Conservation (phyloP, 108 stramenopile genomes). For the Epithemia pelagica region DNA sequence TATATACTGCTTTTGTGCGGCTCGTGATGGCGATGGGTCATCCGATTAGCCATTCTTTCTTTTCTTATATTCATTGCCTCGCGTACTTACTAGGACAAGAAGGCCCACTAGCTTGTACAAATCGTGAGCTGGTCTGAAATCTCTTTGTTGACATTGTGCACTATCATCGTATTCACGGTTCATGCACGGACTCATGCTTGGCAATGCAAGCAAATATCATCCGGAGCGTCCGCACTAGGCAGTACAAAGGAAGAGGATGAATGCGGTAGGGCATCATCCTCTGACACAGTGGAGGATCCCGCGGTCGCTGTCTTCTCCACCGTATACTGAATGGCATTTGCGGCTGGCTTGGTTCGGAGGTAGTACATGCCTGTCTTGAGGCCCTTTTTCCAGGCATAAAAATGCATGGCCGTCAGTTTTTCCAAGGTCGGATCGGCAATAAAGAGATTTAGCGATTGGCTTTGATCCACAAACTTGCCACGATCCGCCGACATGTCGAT, state of each 20-base stretch:
- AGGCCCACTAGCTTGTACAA: no score
- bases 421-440: slow-evolving; percentile 89
- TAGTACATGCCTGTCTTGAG: slow-evolving; percentile 99
- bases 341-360: slow-evolving; percentile 89
- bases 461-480: slow-evolving; percentile 94
- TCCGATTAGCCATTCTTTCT: no score
- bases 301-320: slow-evolving; percentile 55
- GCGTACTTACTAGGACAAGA: no score
- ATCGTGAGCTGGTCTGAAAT: no score
- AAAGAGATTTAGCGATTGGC: slow-evolving; percentile 94
- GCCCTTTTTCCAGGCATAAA: slow-evolving; percentile 95
- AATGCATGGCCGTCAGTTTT: slow-evolving; percentile 96
- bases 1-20: no score
- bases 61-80: no score
- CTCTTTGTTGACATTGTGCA: no score
- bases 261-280: no score
- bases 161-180: no score
- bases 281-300: not conserved
- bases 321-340: slow-evolving; percentile 97
- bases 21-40: no score
- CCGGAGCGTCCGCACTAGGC: not conserved
- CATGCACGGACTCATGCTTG: not conserved
- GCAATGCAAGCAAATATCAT: slow-evolving; percentile 27
- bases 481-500: slow-evolving; percentile 96
- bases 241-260: not conserved